These are phyloP conservation scores for Boletus vermiculosoides DNA, from an alignment of 768 basidiomycete species.

Conservation along the genomic window DNA sequence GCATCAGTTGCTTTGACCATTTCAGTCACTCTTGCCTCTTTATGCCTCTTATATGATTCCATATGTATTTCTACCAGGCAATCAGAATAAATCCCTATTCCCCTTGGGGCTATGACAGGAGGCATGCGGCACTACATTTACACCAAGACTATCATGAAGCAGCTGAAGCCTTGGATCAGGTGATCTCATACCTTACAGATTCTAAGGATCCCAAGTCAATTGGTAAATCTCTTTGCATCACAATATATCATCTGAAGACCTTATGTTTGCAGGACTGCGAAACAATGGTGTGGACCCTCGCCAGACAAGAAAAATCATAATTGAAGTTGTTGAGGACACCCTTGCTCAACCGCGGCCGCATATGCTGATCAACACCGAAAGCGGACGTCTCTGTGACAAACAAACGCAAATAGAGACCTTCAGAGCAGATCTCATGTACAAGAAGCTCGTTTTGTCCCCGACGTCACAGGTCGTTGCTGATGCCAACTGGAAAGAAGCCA, in stretches of 20 bases:
- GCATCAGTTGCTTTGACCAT: no score
- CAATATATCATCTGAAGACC: background rate
- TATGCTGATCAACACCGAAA: conserved; percentile 15
- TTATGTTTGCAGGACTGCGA: conserved; percentile 6
- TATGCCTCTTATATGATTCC: background rate
- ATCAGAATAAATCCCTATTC: background rate
- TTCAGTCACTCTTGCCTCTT: background rate
- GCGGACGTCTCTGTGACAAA: conserved; percentile 14
- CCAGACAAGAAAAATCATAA: background rate
- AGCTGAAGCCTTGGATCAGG: background rate
- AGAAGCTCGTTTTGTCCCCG: conserved; percentile 9
- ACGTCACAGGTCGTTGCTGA: background rate
- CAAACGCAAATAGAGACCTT: conserved; percentile 8
- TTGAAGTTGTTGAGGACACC: background rate
- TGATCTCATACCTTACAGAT: background rate
- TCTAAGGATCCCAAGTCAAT: background rate
- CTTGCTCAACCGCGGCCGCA: conserved; percentile 8
- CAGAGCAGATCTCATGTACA: conserved; percentile 13
- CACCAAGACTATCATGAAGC: background rate
- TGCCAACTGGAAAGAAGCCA: background rate
- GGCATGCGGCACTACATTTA: background rate
- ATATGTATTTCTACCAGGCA: background rate
- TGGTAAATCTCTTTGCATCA: background rate
- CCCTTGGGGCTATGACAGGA: background rate
- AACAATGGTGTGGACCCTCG: conserved; percentile 2